phyloP scores from a whole-genome alignment of 2,329 filamentous ascomycete genomes.

The Cladorrhinum sp. region DNA sequence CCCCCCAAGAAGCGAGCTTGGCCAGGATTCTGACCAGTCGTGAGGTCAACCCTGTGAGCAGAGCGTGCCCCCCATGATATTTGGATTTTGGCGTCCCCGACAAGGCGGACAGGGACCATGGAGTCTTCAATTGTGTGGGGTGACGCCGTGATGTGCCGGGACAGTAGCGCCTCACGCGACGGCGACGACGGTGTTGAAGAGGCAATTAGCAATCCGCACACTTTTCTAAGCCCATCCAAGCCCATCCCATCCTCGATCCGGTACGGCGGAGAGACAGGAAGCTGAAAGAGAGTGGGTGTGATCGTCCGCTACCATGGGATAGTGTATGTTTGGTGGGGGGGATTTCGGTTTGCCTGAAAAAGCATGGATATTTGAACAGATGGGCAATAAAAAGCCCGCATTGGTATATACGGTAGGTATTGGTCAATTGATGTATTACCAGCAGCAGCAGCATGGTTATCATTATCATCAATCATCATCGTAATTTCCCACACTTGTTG shows the following conservation, averaged over 20 bases:
- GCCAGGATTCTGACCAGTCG: conserved; percentile 16
- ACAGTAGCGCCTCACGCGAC: conserved; percentile 3
- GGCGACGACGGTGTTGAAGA: background rate
- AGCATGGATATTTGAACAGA: background rate
- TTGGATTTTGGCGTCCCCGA: conserved; percentile 9
- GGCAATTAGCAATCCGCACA: too few species aligned
- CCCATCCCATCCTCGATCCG: background rate
- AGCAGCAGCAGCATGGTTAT: background rate
- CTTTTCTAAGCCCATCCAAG: too few species aligned
- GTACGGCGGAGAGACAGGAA: background rate
- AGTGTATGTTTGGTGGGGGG: background rate
- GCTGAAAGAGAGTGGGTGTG: background rate
- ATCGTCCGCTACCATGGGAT: background rate
- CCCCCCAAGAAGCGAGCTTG: conserved; percentile 13
- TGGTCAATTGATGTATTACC: background rate
- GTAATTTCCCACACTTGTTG: background rate
- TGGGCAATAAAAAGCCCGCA: background rate
- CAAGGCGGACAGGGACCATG: background rate
- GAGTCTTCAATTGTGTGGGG: conserved; percentile 6
- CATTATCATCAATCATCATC: background rate
- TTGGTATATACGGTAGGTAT: too few species aligned
- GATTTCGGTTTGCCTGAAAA: background rate
- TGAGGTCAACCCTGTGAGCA: conserved; percentile 24
- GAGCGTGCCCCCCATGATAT: conserved; percentile 12
- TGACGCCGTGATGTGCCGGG: conserved; percentile 10